Evolutionary conservation across 345 rosid genomes (phyloP), one percentile per base, ranked within the genome.

Genomic region (Citrus glauca): DNA sequence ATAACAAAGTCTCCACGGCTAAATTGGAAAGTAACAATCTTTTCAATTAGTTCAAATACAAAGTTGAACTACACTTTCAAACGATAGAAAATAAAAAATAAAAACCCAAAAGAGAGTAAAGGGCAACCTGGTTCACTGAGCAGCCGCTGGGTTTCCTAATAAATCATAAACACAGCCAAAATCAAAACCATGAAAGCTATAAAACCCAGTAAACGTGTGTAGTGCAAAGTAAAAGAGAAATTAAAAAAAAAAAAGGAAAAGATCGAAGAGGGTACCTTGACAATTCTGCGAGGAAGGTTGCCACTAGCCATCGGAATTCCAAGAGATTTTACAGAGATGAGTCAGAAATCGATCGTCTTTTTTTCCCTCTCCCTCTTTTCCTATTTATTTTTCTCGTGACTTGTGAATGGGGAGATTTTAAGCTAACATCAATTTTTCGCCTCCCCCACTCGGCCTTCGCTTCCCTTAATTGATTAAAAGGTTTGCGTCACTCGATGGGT

Each of bases 81-180:
- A 53, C 17, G 1, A 42, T 42, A 42, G 4, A 42, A 45, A 45
- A 11, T 45, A 17, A 17, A 53, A 65, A 19, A 17, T 4, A 32
- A 17, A 14, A 16, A 4, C 13, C 69, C 20, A 9, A 65, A 65
- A 65, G 42, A 19, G 55, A 66, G 59, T 20, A 64, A 57, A 70
- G 19, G n/a, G 30, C 57, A 64, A 87, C 92, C 92, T 45, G 92
- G 92, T 82, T 87, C 92, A 60, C 89, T 89, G 77, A 89, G 92
- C 24, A 87, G 92, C 61, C 59, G 63, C 63, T 71, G 74, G 9
- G 74, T 71, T 59, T 72, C 76, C 66, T 72, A 57, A 35, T 27
- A 24, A 71, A 64, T 59, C 77, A 74, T 19, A 73, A 72, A 28
- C 67, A 69, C 65, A 37, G 63, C 40, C 33, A 45, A 60, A 8